Percentiles rank a stretch among this genome's conserved stretches.
These are phyloP conservation scores for Soucietia sequanensis DNA, from an alignment of 805 yeast species.

Conservation along the genomic window DNA sequence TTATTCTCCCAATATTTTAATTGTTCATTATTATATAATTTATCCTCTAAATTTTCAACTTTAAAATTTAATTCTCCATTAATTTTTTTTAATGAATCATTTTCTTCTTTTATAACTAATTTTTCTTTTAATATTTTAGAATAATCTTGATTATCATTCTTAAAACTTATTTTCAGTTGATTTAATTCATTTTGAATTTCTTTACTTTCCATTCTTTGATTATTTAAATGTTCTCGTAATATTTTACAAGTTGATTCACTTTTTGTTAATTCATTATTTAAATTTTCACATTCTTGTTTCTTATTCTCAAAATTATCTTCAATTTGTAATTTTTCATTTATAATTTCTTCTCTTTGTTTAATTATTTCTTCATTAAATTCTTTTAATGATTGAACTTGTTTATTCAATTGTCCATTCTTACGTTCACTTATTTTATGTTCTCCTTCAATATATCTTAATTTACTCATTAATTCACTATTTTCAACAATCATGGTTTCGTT, in stretches of 20 bases:
- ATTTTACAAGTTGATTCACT: slow-evolving; percentile 27
- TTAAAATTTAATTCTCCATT: slow-evolving; percentile 50
- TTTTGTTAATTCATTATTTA: slow-evolving; percentile 19
- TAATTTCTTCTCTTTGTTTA: slow-evolving; percentile 59
- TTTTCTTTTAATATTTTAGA: slow-evolving; percentile 47
- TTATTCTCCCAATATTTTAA: slow-evolving; percentile 61
- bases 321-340: slow-evolving; percentile 33
- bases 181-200: slow-evolving; percentile 34
- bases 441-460: slow-evolving; percentile 27
- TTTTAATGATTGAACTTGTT: slow-evolving; percentile 56
- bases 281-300: slow-evolving; percentile 25
- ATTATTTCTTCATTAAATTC: slow-evolving; percentile 60
- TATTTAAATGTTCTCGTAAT: slow-evolving; percentile 33
- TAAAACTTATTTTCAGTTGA: slow-evolving; percentile 25
- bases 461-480: slow-evolving; percentile 25
- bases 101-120: slow-evolving; percentile 62
- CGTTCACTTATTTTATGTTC: slow-evolving; percentile 36
- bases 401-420: slow-evolving; percentile 31
- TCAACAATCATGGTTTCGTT: slow-evolving; percentile 35
- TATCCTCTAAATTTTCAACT: slow-evolving; percentile 45
- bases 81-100: slow-evolving; percentile 56
- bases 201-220: slow-evolving; percentile 31
- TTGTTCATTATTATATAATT: slow-evolving; percentile 50
- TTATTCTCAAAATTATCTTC: slow-evolving; percentile 30
- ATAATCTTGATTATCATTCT: slow-evolving; percentile 32